Evolutionary conservation across 2,329 filamentous ascomycete species (phyloP).

Genomic region (Emmonsiellopsis sp.): DNA sequence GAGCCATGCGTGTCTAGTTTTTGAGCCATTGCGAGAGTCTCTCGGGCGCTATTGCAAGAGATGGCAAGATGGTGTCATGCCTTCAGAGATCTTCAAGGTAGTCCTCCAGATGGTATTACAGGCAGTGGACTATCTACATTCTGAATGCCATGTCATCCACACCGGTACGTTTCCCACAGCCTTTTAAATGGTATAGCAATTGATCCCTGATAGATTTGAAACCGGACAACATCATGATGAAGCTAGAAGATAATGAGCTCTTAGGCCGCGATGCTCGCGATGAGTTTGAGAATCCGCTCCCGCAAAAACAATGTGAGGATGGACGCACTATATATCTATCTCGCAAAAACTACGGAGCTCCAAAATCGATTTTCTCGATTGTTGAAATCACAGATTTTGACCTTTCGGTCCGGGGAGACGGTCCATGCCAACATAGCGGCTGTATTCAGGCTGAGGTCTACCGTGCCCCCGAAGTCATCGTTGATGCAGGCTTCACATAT

Average conservation of each 20-base stretch:
- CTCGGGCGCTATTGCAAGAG: slow-evolving; percentile 23
- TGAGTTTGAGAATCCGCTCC: slow-evolving; percentile 21
- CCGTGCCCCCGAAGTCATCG: slow-evolving; percentile 28
- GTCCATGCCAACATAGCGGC: slow-evolving; percentile 25
- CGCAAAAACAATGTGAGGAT: slow-evolving; percentile 20
- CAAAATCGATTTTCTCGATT: slow-evolving; percentile 14
- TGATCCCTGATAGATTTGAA: slow-evolving; percentile 27
- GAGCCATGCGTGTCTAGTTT: slow-evolving; percentile 27
- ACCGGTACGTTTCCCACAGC: slow-evolving; percentile 23
- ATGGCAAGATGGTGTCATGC: slow-evolving; percentile 19
- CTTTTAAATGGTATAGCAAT: slow-evolving; percentile 1
- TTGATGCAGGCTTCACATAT: slow-evolving; percentile 26
- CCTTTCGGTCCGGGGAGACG: slow-evolving; percentile 22
- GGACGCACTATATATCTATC: slow-evolving; percentile 26
- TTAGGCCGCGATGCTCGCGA: slow-evolving; percentile 17
- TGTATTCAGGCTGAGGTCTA: slow-evolving; percentile 36
- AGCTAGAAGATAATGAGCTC: slow-evolving; percentile 19
- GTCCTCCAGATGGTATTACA: slow-evolving; percentile 29
- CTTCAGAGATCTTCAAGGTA: slow-evolving; percentile 22
- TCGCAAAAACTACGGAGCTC: slow-evolving; percentile 22
- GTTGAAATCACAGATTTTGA: slow-evolving; percentile 28
- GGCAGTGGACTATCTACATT: slow-evolving; percentile 36
- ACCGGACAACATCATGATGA: slow-evolving; percentile 34
- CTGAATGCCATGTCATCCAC: slow-evolving; percentile 34
- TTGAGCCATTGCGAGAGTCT: slow-evolving; percentile 29